A percentile compares a stretch with the other conserved stretches of the same genome.
phyloP scores from a whole-genome alignment of 2,329 filamentous ascomycete species.

The Sporothrix curviconia region DNA sequence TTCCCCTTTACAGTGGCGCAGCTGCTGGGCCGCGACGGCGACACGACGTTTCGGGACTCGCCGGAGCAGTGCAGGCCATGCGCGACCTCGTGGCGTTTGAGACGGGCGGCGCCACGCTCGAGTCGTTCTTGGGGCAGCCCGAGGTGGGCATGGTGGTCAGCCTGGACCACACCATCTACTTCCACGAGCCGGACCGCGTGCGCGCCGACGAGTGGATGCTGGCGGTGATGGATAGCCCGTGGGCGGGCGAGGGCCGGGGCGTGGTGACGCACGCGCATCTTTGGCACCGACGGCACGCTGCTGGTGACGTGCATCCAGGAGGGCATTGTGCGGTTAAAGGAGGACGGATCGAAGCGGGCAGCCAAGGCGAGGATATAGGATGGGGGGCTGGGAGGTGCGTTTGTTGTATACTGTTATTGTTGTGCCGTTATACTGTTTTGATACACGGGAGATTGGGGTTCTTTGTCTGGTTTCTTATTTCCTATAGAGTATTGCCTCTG shows the following conservation, averaged over 20 bases:
- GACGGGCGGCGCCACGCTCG: conserved; percentile 35
- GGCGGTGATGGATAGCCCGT: conserved; percentile 71
- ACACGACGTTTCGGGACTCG: conserved; percentile 34
- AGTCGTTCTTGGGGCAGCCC: conserved; percentile 42
- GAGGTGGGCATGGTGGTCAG: conserved; percentile 79
- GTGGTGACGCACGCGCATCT: conserved; percentile 72
- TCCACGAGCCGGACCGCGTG: conserved; percentile 54
- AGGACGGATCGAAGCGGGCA: neutral
- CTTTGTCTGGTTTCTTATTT: neutral
- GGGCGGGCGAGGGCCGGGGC: conserved; percentile 70
- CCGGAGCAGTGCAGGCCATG: conserved; percentile 37
- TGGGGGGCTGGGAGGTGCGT: too few species aligned
- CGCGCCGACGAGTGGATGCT: conserved; percentile 71
- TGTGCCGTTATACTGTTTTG: neutral
- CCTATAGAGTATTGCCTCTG: too few species aligned
- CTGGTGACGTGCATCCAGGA: conserved; percentile 78
- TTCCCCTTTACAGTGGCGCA: conserved; percentile 49
- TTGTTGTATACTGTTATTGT: neutral
- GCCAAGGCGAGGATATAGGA: conserved; percentile 6
- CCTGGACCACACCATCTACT: conserved; percentile 68
- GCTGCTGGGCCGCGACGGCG: conserved; percentile 39
- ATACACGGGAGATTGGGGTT: neutral
- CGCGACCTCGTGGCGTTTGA: conserved; percentile 35
- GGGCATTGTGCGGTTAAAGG: conserved; percentile 36
- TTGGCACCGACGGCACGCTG: conserved; percentile 61